Conservation (phyloP, 23 red algal genomes). For the Gracilaria domingensis region DNA sequence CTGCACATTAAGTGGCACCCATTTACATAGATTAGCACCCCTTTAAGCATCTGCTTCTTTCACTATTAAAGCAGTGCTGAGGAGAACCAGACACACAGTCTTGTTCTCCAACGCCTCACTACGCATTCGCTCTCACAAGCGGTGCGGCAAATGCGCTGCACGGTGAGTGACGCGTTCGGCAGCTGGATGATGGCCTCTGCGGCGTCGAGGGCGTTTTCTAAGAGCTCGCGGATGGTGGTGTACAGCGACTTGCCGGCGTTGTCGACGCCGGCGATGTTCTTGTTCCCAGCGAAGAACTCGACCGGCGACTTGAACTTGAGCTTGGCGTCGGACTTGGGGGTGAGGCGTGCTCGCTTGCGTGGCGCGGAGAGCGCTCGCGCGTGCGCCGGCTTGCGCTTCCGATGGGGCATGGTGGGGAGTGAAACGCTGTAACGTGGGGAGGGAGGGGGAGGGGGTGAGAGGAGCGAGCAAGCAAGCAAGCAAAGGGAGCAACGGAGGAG, state of each 20-base stretch:
- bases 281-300: constrained; percentile 98
- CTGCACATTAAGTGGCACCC: too few species aligned
- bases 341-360: constrained; percentile 1
- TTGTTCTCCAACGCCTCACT: too few species aligned
- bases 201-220: constrained; percentile 93
- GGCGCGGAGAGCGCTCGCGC: background rate
- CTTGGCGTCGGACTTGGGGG: constrained; percentile 12
- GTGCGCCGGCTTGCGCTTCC: background rate
- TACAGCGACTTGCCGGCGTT: constrained; percentile 93
- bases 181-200: constrained; percentile 75
- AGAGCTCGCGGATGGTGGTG: constrained; percentile 91
- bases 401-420: too few species aligned
- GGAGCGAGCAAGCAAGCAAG: too few species aligned
- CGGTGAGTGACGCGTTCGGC: constrained; percentile 52
- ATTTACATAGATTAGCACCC: too few species aligned
- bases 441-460: too few species aligned
- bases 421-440: too few species aligned
- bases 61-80: too few species aligned
- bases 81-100: too few species aligned
- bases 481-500: too few species aligned
- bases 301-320: constrained; percentile 90
- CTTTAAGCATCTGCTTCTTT: too few species aligned
- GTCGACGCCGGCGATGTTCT: constrained; percentile 98
- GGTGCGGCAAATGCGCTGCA: constrained; percentile 56
- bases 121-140: too few species aligned